Evolutionary conservation across 371 early-diverging fungal species (phyloP), one percentile per base, ranked within the genome.

Genomic region (Zopfochytrium polystomum): DNA sequence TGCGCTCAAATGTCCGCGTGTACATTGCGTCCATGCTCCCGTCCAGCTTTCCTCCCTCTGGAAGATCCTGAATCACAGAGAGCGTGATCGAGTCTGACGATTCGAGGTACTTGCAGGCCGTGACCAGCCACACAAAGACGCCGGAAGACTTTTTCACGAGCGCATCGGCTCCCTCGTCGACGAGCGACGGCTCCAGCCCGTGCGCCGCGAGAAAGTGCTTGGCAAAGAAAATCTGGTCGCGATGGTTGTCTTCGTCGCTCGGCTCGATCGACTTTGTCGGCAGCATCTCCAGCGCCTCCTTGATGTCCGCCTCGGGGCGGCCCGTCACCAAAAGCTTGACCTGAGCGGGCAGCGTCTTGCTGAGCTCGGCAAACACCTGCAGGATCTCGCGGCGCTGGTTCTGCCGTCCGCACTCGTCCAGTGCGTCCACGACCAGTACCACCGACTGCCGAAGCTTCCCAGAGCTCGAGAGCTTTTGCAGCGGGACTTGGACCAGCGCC

Each of bases 321-420:
- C 63, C 48, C n/a, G 66, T 66, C 2, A 66, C 32, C 33, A 66
- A 42, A 18, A 66, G 42, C 29, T 62, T 62, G 44, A 66, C 54
- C 25, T 26, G 42, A 2, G 22, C 43, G 3, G 66, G 66, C 2
- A 66, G 29, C 3, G 42, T 52, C 15, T 30, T 23, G 38, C 66
- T 62, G 31, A 48, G 43, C 5, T 27, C 26, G 3, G 55, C 51
- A 57, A 66, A 61, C 3, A 66, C 31, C 9, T 66, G 20, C 2
- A 66, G 50, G 18, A 66, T 45, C 15, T 60, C 66, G 25, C 11
- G 6, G 23, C 66, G 66, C 35, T 32, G 35, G 18, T 44, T 48
- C 27, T 32, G 23, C 11, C 42, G 25, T 18, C 65, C 65, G 42
- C 69, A 68, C 42, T 66, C 66, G 44, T 66, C 66, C 18, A 66